Evolutionary conservation across 1,284 basidiomycete genomes (phyloP).

Genomic region (Pseudozyma tsukubaensis): DNA sequence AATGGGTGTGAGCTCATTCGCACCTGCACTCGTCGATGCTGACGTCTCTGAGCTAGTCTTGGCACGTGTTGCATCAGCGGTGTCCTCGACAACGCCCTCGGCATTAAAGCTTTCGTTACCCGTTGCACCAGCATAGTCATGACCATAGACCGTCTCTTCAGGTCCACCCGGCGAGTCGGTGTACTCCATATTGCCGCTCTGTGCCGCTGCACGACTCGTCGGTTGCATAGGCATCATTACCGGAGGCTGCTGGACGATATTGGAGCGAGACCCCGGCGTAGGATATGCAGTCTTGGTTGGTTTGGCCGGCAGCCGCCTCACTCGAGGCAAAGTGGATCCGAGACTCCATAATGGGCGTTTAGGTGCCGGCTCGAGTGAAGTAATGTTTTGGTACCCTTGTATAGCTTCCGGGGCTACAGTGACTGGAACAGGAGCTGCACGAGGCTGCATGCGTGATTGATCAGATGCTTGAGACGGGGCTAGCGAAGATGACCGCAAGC

Average conservation of each 20-base stretch:
- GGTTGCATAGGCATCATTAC: background rate
- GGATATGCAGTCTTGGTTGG: slow-evolving; percentile 16
- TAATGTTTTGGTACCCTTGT: slow-evolving; percentile 21
- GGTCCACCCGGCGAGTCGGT: background rate
- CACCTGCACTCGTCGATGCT: background rate
- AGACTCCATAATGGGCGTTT: slow-evolving; percentile 35
- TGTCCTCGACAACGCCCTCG: background rate
- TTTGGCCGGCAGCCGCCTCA: slow-evolving; percentile 17
- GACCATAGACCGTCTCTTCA: slow-evolving; percentile 8
- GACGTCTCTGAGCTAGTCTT: slow-evolving; percentile 8
- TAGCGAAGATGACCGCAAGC: background rate
- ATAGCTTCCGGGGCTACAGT: slow-evolving; percentile 3
- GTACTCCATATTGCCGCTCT: too few species aligned
- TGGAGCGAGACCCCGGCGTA: slow-evolving; percentile 17
- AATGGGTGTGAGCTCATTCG: slow-evolving; percentile 16
- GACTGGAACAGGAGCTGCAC: background rate
- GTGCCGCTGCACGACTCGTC: background rate
- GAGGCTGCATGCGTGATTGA: background rate
- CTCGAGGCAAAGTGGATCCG: slow-evolving; percentile 18
- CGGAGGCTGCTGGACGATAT: slow-evolving; percentile 17
- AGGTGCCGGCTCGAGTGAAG: slow-evolving; percentile 20
- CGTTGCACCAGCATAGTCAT: slow-evolving; percentile 12
- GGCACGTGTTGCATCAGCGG: background rate
- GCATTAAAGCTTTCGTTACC: slow-evolving; percentile 2
- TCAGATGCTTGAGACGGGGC: slow-evolving; percentile 2